These are phyloP conservation scores for Physocladia obscura DNA, from an alignment of 192 early-diverging fungal species.

Conservation along the genomic window DNA sequence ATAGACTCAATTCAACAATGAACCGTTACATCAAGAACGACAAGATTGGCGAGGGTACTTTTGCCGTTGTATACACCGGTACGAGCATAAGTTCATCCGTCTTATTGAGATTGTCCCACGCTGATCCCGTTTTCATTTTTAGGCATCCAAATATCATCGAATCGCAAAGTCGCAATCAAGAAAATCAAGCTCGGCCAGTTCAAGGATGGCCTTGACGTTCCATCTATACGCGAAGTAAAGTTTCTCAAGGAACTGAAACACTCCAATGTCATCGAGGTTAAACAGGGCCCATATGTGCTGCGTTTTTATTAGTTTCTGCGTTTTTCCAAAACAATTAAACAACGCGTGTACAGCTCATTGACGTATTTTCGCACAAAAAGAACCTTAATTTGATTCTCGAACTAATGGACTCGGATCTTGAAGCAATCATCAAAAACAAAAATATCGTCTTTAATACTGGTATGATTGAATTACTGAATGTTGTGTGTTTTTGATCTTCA, in stretches of 20 bases:
- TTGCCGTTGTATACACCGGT: conserved; percentile 89
- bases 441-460: conserved; percentile 79
- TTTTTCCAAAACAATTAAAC: not conserved
- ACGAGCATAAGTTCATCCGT: not conserved
- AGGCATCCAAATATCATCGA: conserved; percentile 61
- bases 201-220: conserved; percentile 93
- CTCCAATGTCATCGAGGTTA: conserved; percentile 87
- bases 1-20: not conserved
- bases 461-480: not conserved
- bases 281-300: not conserved
- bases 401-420: conserved; percentile 91
- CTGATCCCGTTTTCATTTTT: not conserved
- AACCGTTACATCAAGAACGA: conserved; percentile 73
- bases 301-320: not conserved
- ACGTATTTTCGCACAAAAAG: conserved; percentile 88
- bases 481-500: not conserved
- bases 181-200: conserved; percentile 93
- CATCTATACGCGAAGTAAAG: conserved; percentile 93
- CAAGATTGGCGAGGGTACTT: conserved; percentile 96
- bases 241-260: conserved; percentile 88
- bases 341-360: conserved; percentile 67
- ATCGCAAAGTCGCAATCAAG: conserved; percentile 88
- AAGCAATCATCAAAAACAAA: conserved; percentile 94
- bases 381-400: conserved; percentile 93
- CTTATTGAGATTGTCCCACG: not conserved